Conservation (phyloP, 306 rosid species). For the Malus asiatica region DNA sequence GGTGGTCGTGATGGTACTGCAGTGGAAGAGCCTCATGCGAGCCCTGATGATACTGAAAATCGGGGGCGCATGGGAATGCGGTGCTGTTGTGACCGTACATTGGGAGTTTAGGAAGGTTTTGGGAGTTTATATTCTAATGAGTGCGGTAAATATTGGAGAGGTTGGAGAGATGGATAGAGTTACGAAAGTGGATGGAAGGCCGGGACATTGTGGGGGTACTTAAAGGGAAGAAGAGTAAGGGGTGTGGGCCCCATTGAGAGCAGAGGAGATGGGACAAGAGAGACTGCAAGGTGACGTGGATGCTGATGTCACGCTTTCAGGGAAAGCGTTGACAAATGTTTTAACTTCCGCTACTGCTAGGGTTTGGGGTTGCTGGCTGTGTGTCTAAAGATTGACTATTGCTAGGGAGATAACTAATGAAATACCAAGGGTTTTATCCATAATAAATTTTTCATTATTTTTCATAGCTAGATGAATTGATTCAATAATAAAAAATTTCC, state of each 20-base stretch:
- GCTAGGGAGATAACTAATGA: too few species aligned
- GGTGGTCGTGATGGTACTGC: slow-evolving; percentile 10
- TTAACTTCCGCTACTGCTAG: neutral
- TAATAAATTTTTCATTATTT: too few species aligned
- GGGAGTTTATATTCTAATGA: neutral
- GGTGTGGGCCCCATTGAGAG: neutral
- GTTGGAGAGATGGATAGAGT: neutral
- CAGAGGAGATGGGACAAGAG: neutral
- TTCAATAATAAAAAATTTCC: too few species aligned
- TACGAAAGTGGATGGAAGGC: neutral
- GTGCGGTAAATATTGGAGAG: neutral
- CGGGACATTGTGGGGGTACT: slow-evolving; percentile 16
- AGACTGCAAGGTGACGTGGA: slow-evolving; percentile 43
- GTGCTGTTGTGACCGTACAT: slow-evolving; percentile 39
- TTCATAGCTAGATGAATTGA: too few species aligned
- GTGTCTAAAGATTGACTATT: too few species aligned
- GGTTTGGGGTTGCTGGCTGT: neutral
- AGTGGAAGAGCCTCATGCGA: neutral
- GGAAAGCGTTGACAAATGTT: slow-evolving; percentile 45
- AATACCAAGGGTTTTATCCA: too few species aligned
- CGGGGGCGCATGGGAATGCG: slow-evolving; percentile 38
- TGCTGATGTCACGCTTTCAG: slow-evolving; percentile 33
- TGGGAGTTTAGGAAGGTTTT: slow-evolving; percentile 11
- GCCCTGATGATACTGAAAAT: neutral
- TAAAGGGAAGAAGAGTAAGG: slow-evolving; percentile 12